Conservation (phyloP, 495 filamentous ascomycete species). For the Xylaria curta region DNA sequence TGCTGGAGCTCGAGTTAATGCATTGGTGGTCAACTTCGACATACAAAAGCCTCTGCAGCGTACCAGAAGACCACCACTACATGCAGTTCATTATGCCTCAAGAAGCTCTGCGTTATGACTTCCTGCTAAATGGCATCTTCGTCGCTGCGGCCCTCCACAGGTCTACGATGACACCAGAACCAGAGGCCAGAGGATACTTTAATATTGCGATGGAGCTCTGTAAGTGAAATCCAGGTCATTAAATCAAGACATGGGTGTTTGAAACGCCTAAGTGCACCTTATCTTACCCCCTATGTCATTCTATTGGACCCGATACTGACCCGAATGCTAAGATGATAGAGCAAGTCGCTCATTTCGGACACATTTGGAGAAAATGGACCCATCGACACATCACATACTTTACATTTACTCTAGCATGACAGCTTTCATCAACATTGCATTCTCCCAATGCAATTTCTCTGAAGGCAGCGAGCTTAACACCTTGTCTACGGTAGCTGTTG, state of each 20-base stretch:
- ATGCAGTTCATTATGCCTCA: constrained; percentile 40
- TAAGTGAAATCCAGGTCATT: constrained; percentile 15
- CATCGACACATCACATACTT: constrained; percentile 35
- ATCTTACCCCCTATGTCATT: background rate
- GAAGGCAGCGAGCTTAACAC: constrained; percentile 27
- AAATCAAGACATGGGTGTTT: background rate
- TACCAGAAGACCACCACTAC: constrained; percentile 39
- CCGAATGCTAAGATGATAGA: constrained; percentile 30
- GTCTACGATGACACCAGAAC: constrained; percentile 25
- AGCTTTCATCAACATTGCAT: constrained; percentile 39
- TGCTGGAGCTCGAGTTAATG: constrained; percentile 47
- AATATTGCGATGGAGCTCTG: constrained; percentile 41
- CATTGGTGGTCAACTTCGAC: constrained; percentile 44
- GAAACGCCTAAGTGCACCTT: background rate
- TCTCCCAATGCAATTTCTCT: constrained; percentile 31
- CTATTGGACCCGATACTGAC: constrained; percentile 19
- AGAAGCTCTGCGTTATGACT: constrained; percentile 36
- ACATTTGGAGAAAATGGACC: constrained; percentile 36
- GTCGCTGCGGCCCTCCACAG: constrained; percentile 42
- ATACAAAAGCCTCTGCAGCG: constrained; percentile 41
- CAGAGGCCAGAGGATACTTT: constrained; percentile 35
- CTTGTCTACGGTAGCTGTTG: constrained; percentile 29
- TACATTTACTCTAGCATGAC: constrained; percentile 45
- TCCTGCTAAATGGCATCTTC: constrained; percentile 44
- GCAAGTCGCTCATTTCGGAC: constrained; percentile 42